Evolutionary conservation across 768 basidiomycete species (phyloP).

Genomic region (Pulveroboletus sp.): DNA sequence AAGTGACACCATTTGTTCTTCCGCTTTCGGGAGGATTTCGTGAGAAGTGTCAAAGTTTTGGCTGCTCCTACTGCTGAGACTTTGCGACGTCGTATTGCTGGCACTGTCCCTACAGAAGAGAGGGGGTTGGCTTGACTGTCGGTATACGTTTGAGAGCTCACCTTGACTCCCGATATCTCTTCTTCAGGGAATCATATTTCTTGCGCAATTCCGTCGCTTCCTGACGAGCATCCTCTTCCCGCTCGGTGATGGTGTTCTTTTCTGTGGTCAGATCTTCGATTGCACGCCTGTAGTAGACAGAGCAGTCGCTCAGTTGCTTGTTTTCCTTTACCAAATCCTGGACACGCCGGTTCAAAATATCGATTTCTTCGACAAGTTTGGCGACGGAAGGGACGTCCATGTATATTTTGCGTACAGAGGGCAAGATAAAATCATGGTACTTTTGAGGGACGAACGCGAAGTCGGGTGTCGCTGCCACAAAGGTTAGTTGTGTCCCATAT

Average conservation of each 20-base stretch:
- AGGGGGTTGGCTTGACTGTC: background rate
- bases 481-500: background rate
- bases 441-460: constrained; percentile 50
- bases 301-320: constrained; percentile 40
- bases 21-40: constrained; percentile 21
- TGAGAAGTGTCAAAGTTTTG: constrained; percentile 10
- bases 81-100: background rate
- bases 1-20: constrained; percentile 18
- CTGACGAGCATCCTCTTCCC: constrained; percentile 35
- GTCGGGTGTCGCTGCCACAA: constrained; percentile 44
- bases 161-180: constrained; percentile 20
- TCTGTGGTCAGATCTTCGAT: constrained; percentile 32
- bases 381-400: constrained; percentile 38
- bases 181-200: constrained; percentile 31
- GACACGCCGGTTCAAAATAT: constrained; percentile 37
- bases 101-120: constrained; percentile 6
- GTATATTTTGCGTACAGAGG: constrained; percentile 54
- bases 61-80: constrained; percentile 3
- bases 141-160: constrained; percentile 2
- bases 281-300: constrained; percentile 38
- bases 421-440: constrained; percentile 53
- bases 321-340: constrained; percentile 39
- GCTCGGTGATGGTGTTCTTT: constrained; percentile 25
- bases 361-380: constrained; percentile 31
- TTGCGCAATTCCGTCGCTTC: constrained; percentile 39